Conservation (phyloP, 768 basidiomycete genomes). For the Trametes punicea region DNA sequence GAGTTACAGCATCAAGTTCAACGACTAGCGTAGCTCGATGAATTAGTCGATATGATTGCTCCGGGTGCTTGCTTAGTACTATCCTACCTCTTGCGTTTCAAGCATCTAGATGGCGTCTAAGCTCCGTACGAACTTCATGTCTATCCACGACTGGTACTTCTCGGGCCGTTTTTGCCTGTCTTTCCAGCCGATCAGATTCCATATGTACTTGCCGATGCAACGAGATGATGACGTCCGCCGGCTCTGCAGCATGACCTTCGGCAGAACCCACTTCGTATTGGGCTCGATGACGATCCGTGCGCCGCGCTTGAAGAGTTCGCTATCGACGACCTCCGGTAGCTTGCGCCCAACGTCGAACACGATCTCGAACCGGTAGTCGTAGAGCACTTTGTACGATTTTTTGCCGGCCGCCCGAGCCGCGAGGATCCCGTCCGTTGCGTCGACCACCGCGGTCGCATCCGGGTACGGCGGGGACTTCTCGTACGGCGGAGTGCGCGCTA, state of each 20-base stretch:
- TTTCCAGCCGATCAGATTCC: neutral
- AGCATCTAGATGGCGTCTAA: conserved; percentile 1
- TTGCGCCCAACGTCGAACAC: conserved; percentile 37
- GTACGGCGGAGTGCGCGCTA: conserved; percentile 51
- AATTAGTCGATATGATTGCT: neutral
- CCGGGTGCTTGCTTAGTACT: neutral
- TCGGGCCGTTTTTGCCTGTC: neutral
- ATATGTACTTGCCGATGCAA: conserved; percentile 3
- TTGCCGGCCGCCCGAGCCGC: conserved; percentile 15
- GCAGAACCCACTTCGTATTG: conserved; percentile 46
- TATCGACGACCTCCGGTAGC: conserved; percentile 40
- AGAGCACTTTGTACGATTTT: conserved; percentile 41
- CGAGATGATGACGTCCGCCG: neutral
- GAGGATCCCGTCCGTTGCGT: conserved; percentile 38
- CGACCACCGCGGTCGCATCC: conserved; percentile 31
- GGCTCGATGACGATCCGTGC: conserved; percentile 36
- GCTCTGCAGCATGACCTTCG: conserved; percentile 36
- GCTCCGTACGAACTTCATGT: conserved; percentile 17
- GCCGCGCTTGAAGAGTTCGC: conserved; percentile 24
- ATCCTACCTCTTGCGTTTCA: neutral
- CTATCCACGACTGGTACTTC: conserved; percentile 4
- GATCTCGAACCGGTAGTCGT: conserved; percentile 64
- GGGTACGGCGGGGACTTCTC: conserved; percentile 21
- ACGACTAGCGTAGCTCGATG: conserved; percentile 31
- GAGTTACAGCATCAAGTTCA: conserved; percentile 87